Percentiles rank a stretch among this genome's conserved stretches.
Evolutionary conservation across 441 rosid genomes (phyloP).

Genomic region (Euphorbia corollata): DNA sequence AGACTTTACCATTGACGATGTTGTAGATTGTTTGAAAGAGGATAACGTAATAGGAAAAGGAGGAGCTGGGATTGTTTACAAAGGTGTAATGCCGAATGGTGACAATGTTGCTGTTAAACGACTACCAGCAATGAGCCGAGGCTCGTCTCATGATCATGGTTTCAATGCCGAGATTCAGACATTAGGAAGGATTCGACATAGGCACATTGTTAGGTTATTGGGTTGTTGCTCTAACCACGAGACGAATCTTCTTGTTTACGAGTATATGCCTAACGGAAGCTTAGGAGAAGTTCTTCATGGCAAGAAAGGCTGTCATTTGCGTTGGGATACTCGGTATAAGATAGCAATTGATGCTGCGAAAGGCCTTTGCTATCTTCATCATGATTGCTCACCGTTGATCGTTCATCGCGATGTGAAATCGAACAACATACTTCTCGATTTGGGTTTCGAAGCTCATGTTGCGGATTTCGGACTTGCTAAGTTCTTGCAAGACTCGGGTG

Average conservation of each 20-base stretch:
- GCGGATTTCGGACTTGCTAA: constrained; percentile 97
- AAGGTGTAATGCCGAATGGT: constrained; percentile 71
- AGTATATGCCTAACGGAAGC: constrained; percentile 97
- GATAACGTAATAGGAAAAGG: constrained; percentile 96
- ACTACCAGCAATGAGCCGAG: constrained; percentile 73
- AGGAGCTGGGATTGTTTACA: constrained; percentile 94
- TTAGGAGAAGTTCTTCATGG: constrained; percentile 94
- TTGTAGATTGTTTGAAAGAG: constrained; percentile 77
- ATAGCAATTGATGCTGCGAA: constrained; percentile 98
- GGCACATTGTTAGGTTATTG: constrained; percentile 76
- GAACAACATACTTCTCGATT: constrained; percentile 85
- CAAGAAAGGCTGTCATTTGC: constrained; percentile 94
- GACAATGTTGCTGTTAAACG: constrained; percentile 84
- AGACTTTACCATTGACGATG: constrained; percentile 83
- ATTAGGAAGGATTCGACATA: constrained; percentile 78
- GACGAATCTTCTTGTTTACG: constrained; percentile 84
- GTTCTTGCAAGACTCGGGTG: constrained; percentile 86
- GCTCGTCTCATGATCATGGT: constrained; percentile 92
- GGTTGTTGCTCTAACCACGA: constrained; percentile 95
- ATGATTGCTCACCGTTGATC: constrained; percentile 92
- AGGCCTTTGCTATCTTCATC: constrained; percentile 94
- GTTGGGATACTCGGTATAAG: constrained; percentile 85
- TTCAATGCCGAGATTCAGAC: constrained; percentile 98
- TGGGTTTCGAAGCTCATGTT: constrained; percentile 88
- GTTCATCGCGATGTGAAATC: constrained; percentile 94